phyloP scores from a whole-genome alignment of 2,329 filamentous ascomycete species.

The Simplicillium aogashimaense region DNA sequence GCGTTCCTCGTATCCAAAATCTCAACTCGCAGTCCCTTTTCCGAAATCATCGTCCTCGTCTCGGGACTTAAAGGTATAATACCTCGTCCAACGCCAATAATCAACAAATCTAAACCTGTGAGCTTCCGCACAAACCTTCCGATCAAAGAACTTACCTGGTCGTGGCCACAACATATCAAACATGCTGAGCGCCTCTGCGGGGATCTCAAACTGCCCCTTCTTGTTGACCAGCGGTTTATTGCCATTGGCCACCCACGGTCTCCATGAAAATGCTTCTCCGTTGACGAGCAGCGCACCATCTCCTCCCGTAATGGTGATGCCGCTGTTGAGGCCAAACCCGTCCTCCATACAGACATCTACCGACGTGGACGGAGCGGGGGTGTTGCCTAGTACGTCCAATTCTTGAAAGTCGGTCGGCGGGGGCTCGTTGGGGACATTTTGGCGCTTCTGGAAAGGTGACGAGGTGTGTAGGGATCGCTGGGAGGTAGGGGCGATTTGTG shows the following conservation, averaged over 20 bases:
- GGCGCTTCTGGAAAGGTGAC: conserved; percentile 9
- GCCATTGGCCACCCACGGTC: conserved; percentile 57
- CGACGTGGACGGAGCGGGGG: conserved; percentile 67
- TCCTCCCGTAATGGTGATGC: conserved; percentile 57
- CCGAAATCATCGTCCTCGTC: conserved; percentile 61
- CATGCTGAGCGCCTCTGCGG: conserved; percentile 60
- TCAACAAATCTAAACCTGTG: conserved; percentile 62
- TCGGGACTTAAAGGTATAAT: conserved; percentile 69
- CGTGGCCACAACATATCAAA: conserved; percentile 76
- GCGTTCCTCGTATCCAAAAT: conserved; percentile 89
- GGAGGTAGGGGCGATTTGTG: neutral
- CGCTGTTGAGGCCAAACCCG: conserved; percentile 82
- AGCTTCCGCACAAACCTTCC: conserved; percentile 3
- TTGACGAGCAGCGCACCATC: conserved; percentile 70
- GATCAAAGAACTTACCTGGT: conserved; percentile 54
- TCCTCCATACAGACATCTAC: conserved; percentile 74
- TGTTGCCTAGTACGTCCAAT: conserved; percentile 70
- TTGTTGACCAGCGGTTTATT: conserved; percentile 51
- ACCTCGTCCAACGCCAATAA: conserved; percentile 73
- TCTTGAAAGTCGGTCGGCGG: conserved; percentile 54
- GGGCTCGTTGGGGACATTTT: conserved; percentile 18
- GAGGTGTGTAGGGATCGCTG: conserved; percentile 10
- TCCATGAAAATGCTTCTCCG: conserved; percentile 84
- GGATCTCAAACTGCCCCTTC: conserved; percentile 75
- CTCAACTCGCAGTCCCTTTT: conserved; percentile 76